Conservation (phyloP, 2,329 filamentous ascomycete species). For the Cladosporium velox region DNA sequence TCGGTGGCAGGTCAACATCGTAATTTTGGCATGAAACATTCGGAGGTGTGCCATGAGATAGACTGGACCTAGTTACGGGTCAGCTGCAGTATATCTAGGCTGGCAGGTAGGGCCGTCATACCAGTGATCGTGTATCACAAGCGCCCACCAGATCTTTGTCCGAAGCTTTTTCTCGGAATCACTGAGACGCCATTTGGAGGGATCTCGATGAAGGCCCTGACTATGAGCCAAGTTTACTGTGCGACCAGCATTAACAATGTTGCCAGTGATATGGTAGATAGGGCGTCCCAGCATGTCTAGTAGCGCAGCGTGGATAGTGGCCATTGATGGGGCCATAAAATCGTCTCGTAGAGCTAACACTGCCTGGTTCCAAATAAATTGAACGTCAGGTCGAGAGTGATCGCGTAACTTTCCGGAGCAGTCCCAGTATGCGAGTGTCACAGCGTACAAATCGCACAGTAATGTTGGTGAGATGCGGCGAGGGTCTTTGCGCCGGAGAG, state of each 20-base stretch:
- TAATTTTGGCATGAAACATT: slow-evolving; percentile 56
- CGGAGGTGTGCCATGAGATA: slow-evolving; percentile 58
- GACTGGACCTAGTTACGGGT: slow-evolving; percentile 47
- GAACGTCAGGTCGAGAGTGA: slow-evolving; percentile 41
- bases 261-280: slow-evolving; percentile 46
- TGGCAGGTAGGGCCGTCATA: slow-evolving; percentile 23
- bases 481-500: slow-evolving; percentile 39
- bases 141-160: slow-evolving; percentile 59
- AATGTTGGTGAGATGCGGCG: slow-evolving; percentile 29
- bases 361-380: slow-evolving; percentile 46
- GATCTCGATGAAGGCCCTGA: slow-evolving; percentile 58
- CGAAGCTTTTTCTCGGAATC: slow-evolving; percentile 54
- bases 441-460: slow-evolving; percentile 42
- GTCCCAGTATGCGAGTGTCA: slow-evolving; percentile 42
- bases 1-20: slow-evolving; percentile 46
- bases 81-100: neutral
- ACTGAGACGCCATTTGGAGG: slow-evolving; percentile 55
- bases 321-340: slow-evolving; percentile 44
- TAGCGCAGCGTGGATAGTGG: slow-evolving; percentile 43
- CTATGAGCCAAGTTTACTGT: slow-evolving; percentile 58
- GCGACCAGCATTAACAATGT: slow-evolving; percentile 56
- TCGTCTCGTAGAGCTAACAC: slow-evolving; percentile 47
- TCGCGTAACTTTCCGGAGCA: slow-evolving; percentile 40
- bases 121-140: slow-evolving; percentile 60
- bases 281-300: slow-evolving; percentile 46